Evolutionary conservation across 768 basidiomycete genomes (phyloP).

Genomic region (Boletus tomentosulus): DNA sequence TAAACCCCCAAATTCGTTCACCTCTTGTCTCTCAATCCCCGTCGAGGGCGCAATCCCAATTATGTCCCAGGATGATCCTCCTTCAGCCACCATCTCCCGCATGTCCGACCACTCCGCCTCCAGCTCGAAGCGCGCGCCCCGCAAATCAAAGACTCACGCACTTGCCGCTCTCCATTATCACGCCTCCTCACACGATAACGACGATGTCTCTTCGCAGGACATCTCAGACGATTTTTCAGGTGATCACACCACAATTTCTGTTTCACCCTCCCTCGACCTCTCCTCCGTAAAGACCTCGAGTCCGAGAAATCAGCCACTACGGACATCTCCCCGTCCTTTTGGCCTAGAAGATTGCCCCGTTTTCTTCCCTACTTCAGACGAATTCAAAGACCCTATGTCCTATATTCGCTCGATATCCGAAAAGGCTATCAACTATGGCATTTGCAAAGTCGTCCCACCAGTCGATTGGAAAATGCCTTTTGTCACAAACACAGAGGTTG

Average conservation of each 20-base stretch:
- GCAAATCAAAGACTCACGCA: slow-evolving; percentile 89
- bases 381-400: slow-evolving; percentile 91
- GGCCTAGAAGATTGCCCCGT: slow-evolving; percentile 85
- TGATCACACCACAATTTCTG: slow-evolving; percentile 55
- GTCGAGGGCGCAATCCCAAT: slow-evolving; percentile 73
- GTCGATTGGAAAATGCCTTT: slow-evolving; percentile 94
- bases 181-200: slow-evolving; percentile 50
- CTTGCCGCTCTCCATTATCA: slow-evolving; percentile 73
- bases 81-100: slow-evolving; percentile 31
- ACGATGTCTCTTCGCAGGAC: slow-evolving; percentile 42
- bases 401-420: slow-evolving; percentile 83
- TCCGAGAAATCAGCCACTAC: slow-evolving; percentile 40
- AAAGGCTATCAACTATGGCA: slow-evolving; percentile 71
- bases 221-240: slow-evolving; percentile 44
- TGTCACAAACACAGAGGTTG: slow-evolving; percentile 88
- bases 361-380: slow-evolving; percentile 83
- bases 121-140: slow-evolving; percentile 67
- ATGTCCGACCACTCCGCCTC: slow-evolving; percentile 34
- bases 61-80: slow-evolving; percentile 43
- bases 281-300: slow-evolving; percentile 65
- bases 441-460: slow-evolving; percentile 96
- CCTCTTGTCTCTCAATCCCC: slow-evolving; percentile 68
- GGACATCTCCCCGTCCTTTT: slow-evolving; percentile 63
- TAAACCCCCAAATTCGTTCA: slow-evolving; percentile 46
- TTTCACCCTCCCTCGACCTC: slow-evolving; percentile 61